A percentile compares a stretch with the other conserved stretches of the same genome.
Conservation (phyloP, 164 flowering plant species). For the Tetrastigma voinierianum region DNA sequence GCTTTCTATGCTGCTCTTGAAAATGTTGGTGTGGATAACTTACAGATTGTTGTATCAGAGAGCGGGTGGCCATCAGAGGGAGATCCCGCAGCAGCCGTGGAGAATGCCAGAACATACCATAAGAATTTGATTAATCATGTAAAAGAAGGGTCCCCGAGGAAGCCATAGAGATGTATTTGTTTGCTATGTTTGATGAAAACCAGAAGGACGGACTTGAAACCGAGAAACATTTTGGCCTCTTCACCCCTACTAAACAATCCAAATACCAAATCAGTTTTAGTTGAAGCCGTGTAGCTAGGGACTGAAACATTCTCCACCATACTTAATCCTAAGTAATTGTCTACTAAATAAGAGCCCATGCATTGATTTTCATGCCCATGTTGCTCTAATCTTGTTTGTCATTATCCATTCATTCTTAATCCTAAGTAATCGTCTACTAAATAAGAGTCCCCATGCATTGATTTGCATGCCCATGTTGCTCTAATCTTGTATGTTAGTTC, state of each 20-base stretch:
- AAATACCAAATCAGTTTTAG: conserved; percentile 21
- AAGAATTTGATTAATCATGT: conserved; percentile 27
- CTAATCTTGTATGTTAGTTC: no score
- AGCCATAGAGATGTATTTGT: conserved; percentile 34
- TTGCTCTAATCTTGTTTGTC: no score
- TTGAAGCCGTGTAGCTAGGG: neutral
- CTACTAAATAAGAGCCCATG: no score
- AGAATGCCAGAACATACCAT: conserved; percentile 32
- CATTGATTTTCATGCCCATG: no score
- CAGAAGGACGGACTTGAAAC: conserved; percentile 1
- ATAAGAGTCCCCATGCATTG: no score
- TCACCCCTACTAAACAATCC: conserved; percentile 13
- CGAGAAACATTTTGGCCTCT: conserved; percentile 35
- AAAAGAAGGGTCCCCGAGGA: conserved; percentile 32
- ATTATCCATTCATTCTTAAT: no score
- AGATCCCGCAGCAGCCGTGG: conserved; percentile 5
- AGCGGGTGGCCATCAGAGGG: conserved; percentile 40
- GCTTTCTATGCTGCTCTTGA: conserved; percentile 24
- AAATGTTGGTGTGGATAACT: conserved; percentile 15
- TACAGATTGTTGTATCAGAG: conserved; percentile 33
- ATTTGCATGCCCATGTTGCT: no score
- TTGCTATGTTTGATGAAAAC: conserved; percentile 46
- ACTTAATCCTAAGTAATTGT: no score
- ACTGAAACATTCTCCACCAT: no score
- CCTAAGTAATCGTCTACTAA: no score